These are phyloP conservation scores for Candida germanica DNA, from an alignment of 805 yeast species.

Conservation along the genomic window DNA sequence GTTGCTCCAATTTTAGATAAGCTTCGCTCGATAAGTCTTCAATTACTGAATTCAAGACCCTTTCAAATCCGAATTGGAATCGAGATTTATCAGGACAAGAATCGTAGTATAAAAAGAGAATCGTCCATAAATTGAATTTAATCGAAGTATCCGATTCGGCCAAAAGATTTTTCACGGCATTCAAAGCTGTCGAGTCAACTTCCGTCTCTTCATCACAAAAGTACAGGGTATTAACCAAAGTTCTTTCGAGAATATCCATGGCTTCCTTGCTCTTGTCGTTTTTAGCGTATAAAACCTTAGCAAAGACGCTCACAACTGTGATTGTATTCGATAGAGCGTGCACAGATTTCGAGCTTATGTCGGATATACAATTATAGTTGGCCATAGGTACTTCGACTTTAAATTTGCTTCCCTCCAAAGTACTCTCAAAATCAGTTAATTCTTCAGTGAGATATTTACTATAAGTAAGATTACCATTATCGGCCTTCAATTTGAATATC, in stretches of 20 bases:
- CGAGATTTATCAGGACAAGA: constrained; percentile 24
- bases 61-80: constrained; percentile 49
- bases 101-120: constrained; percentile 57
- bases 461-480: constrained; percentile 28
- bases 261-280: constrained; percentile 32
- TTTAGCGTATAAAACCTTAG: constrained; percentile 43
- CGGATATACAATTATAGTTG: constrained; percentile 61
- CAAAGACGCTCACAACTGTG: constrained; percentile 64
- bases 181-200: constrained; percentile 17
- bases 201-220: constrained; percentile 2
- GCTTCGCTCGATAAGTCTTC: constrained; percentile 24
- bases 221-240: constrained; percentile 32
- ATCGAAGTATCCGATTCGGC: constrained; percentile 61
- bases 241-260: constrained; percentile 41
- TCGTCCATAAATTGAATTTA: constrained; percentile 71
- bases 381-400: constrained; percentile 41
- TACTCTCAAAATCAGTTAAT: constrained; percentile 16
- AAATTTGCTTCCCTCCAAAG: constrained; percentile 6
- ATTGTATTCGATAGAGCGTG: constrained; percentile 66
- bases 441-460: constrained; percentile 24
- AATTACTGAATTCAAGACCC: constrained; percentile 45
- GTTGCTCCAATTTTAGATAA: constrained; percentile 17
- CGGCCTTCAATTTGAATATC: constrained; percentile 24
- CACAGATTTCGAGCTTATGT: constrained; percentile 48
- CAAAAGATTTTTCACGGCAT: constrained; percentile 61